These are phyloP conservation scores for Salmacisia buchloeana DNA, from an alignment of 1,284 basidiomycete species.

Conservation along the genomic window DNA sequence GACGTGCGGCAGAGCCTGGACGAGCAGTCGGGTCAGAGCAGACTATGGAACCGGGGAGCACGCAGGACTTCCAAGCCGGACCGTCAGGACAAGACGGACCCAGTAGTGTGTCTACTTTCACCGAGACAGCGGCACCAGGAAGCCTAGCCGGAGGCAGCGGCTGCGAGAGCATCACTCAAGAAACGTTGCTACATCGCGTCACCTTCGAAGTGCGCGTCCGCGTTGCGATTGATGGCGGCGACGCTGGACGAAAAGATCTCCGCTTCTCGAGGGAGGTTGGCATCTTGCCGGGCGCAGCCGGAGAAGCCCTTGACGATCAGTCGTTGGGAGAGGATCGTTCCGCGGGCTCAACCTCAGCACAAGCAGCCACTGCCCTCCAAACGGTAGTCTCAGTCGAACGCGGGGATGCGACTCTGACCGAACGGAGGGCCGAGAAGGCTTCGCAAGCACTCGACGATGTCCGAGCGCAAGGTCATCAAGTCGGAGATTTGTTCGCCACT, in stretches of 20 bases:
- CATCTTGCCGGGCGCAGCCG: constrained; percentile 41
- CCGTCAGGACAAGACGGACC: too few species aligned
- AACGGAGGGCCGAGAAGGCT: too few species aligned
- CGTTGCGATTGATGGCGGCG: constrained; percentile 22
- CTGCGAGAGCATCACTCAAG: constrained; percentile 46
- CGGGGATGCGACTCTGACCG: too few species aligned
- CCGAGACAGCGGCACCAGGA: neutral
- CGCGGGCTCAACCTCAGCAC: neutral
- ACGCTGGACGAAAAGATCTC: constrained; percentile 30
- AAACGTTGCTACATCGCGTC: constrained; percentile 44
- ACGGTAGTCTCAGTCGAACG: neutral
- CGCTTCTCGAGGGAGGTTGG: constrained; percentile 24
- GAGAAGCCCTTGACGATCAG: constrained; percentile 16
- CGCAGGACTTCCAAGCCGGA: too few species aligned
- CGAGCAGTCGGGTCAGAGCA: neutral
- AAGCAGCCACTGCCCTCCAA: neutral
- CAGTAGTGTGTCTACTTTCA: constrained; percentile 11
- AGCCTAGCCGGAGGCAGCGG: constrained; percentile 33
- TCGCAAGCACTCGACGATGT: too few species aligned
- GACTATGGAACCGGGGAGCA: neutral
- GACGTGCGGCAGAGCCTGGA: neutral
- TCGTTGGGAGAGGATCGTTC: neutral
- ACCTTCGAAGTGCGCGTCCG: constrained; percentile 40
- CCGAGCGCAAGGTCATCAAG: neutral
- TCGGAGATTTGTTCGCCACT: constrained; percentile 1